Evolutionary conservation across 441 rosid genomes (phyloP).

Genomic region (Melianthus villosus): DNA sequence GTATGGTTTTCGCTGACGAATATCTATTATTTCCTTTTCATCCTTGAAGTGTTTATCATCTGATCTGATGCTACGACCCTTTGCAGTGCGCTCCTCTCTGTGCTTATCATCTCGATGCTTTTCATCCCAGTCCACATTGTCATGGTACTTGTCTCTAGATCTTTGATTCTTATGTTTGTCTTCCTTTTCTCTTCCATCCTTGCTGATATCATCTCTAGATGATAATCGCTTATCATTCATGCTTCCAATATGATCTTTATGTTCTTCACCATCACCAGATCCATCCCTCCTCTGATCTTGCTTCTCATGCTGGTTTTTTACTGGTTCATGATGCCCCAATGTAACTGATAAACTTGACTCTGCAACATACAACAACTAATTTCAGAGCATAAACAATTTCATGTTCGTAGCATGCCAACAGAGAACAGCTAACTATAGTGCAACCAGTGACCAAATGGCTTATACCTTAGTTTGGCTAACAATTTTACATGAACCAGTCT

Average conservation of each 20-base stretch:
- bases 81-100: conserved; percentile 42
- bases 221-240: conserved; percentile 25
- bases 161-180: conserved; percentile 55
- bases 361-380: conserved; percentile 25
- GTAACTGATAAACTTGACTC: conserved; percentile 36
- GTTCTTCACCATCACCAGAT: conserved; percentile 42
- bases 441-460: too few species aligned
- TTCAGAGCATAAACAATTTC: too few species aligned
- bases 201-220: conserved; percentile 32
- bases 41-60: conserved; percentile 43
- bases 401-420: too few species aligned
- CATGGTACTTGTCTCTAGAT: conserved; percentile 35
- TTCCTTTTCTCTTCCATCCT: conserved; percentile 48
- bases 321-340: too few species aligned
- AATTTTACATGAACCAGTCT: too few species aligned
- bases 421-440: too few species aligned
- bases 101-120: conserved; percentile 48
- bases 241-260: conserved; percentile 42
- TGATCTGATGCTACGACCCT: conserved; percentile 43
- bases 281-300: conserved; percentile 55
- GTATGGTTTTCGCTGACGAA: too few species aligned
- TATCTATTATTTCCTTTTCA: conserved; percentile 41
- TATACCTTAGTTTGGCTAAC: too few species aligned
- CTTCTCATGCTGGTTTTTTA: conserved; percentile 41
- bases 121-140: conserved; percentile 35